Base-by-base conservation (phyloP, 2,329 filamentous ascomycete species). In the Colletotrichum endophyticum region DNA sequence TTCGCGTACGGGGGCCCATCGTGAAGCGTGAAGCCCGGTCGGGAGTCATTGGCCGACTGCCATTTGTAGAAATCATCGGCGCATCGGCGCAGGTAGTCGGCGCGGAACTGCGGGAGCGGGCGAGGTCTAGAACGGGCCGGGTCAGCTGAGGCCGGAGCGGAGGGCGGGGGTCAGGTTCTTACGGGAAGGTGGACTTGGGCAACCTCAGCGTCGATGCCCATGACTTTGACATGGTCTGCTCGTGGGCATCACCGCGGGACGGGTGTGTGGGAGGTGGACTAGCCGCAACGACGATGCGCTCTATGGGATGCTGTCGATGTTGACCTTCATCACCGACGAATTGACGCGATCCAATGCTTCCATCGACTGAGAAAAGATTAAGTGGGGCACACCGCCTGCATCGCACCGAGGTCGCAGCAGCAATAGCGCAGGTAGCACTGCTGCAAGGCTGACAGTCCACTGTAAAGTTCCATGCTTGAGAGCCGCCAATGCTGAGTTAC, bases 1-100 rank as follows among this genome's bases (percentile, higher is more conserved):
- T 99, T 99, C 78, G 97, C 97, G 84, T 99, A 99, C 0, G 97
- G 97, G 0, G 97, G 97, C 1, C 97, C 97, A 92, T 99, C 97
- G 83, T 99, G 97, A 11, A 99, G 89, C 3, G 96, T 88, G 79
- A 99, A 99, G 0, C 90, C 88, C 59, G 91, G 85, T 44, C 91
- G 85, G 5, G 91, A 87, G 78, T 92, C 86, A 76, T 89, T 86
- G 72, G 85, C 84, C 78, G 89, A 88, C 88, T 99, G 97, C 96
- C 96, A 98, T 81, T 91, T 87, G 87, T 99, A 99, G 16, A 98
- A 90, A 69, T 96, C 93, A 87, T 98, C 95, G 85, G 95, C 94
- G 85, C 94, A 97, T 91, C 92, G 89, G 82, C 91, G 89, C 63
- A 98, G 90, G 85, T 97, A 93, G 78, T 87, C 84, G 16, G 88